These are phyloP conservation scores for Fusarium tricinctum DNA, from an alignment of 2,329 filamentous ascomycete species.

Conservation along the genomic window DNA sequence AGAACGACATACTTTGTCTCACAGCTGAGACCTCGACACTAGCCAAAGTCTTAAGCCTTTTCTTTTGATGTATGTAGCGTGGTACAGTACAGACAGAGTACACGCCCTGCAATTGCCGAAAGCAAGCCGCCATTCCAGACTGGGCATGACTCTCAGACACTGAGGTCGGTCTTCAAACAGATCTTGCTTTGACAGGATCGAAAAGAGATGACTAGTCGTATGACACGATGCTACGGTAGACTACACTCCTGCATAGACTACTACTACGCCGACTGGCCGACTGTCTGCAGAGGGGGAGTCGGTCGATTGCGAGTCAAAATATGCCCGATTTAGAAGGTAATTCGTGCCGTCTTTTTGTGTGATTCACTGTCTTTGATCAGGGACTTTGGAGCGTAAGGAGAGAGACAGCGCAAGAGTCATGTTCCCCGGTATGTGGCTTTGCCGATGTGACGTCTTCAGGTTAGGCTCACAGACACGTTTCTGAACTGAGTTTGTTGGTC, in stretches of 20 bases:
- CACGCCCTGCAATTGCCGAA: constrained; percentile 32
- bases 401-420: not conserved
- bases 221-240: not conserved
- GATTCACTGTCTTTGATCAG: constrained; percentile 2
- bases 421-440: constrained; percentile 3
- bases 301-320: not conserved
- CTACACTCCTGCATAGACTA: not conserved
- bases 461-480: not conserved
- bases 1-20: constrained; percentile 5
- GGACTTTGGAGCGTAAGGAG: not conserved
- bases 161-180: constrained; percentile 22
- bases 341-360: not conserved
- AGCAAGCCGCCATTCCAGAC: too few species aligned
- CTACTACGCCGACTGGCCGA: too few species aligned
- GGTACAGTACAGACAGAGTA: not conserved
- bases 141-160: constrained; percentile 15
- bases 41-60: too few species aligned
- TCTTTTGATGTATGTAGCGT: too few species aligned
- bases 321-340: not conserved
- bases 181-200: constrained; percentile 28
- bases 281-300: too few species aligned
- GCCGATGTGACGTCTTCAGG: constrained; percentile 11
- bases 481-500: not conserved
- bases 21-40: not conserved
- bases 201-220: constrained; percentile 14